Evolutionary conservation across 1,284 basidiomycete genomes (phyloP), one percentile per base, ranked within the genome.

Genomic region (Marasmius sp.): DNA sequence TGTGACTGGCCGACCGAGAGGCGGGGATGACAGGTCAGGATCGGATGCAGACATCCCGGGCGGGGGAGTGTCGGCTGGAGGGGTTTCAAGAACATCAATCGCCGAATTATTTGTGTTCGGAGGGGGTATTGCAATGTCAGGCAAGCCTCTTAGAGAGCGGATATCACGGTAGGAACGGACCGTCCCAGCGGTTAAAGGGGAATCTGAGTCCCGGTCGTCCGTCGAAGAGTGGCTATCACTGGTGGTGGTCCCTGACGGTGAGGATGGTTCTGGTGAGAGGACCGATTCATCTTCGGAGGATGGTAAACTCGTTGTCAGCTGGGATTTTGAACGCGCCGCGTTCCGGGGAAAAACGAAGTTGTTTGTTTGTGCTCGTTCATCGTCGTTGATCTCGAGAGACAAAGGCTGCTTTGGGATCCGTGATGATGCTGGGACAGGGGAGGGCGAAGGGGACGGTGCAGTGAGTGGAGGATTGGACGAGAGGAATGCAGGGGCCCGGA

Each of bases 291-390:
- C 70, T 37, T 74, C 71, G n/a, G 70, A 63, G 22, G 57, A 61
- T 22, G 62, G 39, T 9, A 59, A 54, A 45, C 67, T 71, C 5
- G 68, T 67, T 18, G 72, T 67, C 41, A 73, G 60, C 58, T 75
- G 77, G 4, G 74, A 72, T 61, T 72, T 69, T 22, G 75, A 69
- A 2, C 71, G 69, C 3, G 77, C 66, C n/a, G 37, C 54, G 22
- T 76, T 71, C 1, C 77, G 77, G 41, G 86, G 85, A 61, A 88
- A 86, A 1, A 81, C 81, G 62, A 88, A 88, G 54, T 79, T 78
- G 18, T 77, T 75, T 58, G 81, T 82, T 65, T 80, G 84, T 1
- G 82, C 75, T 20, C 76, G 71, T 18, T 77, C 73, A 39, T 85
- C 82, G 12, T 79, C 77, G 49, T 57, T 60, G 47, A 63, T 22